Conservation (phyloP, 345 rosid genomes). For the Streptanthus diversifolius region DNA sequence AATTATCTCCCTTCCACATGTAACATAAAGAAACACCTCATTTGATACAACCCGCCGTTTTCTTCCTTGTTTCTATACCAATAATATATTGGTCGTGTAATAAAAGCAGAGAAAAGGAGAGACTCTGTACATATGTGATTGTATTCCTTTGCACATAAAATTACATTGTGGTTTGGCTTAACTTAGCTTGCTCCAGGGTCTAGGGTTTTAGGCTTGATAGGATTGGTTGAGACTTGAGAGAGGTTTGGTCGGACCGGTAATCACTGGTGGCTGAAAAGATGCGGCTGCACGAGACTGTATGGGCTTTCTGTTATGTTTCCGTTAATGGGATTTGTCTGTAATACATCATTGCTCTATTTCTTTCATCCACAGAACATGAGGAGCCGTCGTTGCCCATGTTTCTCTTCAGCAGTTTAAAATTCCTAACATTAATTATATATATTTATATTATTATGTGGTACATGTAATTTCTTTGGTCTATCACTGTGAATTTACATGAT, state of each 20-base stretch:
- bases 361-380: constrained; percentile 36
- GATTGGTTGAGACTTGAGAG: background rate
- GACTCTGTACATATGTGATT: background rate
- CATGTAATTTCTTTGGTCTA: background rate
- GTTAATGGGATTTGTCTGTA: constrained; percentile 33
- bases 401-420: constrained; percentile 20
- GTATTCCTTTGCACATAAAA: constrained; percentile 1
- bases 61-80: constrained; percentile 20
- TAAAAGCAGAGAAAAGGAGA: background rate
- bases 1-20: constrained; percentile 5
- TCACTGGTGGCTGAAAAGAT: constrained; percentile 17
- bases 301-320: constrained; percentile 31
- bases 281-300: constrained; percentile 37
- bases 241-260: constrained; percentile 10
- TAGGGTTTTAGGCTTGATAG: constrained; percentile 17
- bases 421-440: background rate
- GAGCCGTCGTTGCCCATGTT: constrained; percentile 34
- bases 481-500: background rate
- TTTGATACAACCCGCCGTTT: background rate
- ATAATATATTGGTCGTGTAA: background rate
- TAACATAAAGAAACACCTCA: constrained; percentile 10
- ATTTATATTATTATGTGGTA: constrained; percentile 17
- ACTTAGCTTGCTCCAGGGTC: constrained; percentile 9
- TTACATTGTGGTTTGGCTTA: background rate
- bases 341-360: constrained; percentile 31